phyloP scores from a whole-genome alignment of 345 rosid species.

The Anacardium occidentale region DNA sequence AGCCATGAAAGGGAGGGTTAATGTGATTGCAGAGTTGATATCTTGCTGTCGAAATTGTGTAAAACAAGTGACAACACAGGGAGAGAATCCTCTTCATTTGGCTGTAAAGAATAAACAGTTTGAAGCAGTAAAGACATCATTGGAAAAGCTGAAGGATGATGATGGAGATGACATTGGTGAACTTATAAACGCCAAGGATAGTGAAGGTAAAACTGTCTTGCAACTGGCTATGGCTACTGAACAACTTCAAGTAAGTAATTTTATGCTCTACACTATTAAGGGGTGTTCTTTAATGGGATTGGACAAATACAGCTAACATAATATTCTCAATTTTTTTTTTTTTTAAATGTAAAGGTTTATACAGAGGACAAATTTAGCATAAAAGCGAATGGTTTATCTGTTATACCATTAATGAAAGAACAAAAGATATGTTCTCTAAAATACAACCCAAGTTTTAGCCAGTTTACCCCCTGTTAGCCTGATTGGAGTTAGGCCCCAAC shows the following conservation, averaged over 20 bases:
- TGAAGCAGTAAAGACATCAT: conserved; percentile 8
- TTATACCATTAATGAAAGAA: no score
- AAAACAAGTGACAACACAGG: not conserved
- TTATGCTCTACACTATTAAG: no score
- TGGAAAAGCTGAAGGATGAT: not conserved
- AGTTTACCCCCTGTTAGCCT: no score
- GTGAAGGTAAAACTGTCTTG: conserved; percentile 12
- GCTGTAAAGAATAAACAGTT: conserved; percentile 22
- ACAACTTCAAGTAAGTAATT: conserved; percentile 7
- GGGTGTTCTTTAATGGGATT: no score
- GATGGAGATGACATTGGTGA: not conserved
- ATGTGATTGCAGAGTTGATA: not conserved
- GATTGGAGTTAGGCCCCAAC: no score
- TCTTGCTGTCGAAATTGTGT: not conserved
- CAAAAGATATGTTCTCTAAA: no score
- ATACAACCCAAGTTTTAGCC: no score
- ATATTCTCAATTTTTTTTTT: no score
- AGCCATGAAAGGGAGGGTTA: conserved; percentile 20
- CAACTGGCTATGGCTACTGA: conserved; percentile 5
- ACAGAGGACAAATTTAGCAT: no score
- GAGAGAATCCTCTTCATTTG: conserved; percentile 21
- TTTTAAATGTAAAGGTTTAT: no score
- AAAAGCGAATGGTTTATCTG: no score
- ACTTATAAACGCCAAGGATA: not conserved
- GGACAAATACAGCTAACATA: no score